A percentile compares a stretch with the other conserved stretches of the same genome.
Evolutionary conservation across 768 basidiomycete species (phyloP).

Genomic region (Suillus variegatus): DNA sequence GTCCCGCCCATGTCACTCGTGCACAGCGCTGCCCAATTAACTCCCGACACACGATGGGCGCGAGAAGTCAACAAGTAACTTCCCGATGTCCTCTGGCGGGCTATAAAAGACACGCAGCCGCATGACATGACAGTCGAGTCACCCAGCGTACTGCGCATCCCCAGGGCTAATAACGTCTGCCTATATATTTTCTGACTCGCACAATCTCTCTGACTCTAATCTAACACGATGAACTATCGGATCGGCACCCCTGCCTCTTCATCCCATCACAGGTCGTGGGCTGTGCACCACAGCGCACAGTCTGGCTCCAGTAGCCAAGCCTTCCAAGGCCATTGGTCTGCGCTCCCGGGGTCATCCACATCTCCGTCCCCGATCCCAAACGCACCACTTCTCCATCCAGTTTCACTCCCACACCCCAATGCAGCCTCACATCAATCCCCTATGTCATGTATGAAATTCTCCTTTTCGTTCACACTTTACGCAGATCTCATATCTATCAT

Average conservation of each 20-base stretch:
- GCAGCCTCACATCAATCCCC: slow-evolving; percentile 22
- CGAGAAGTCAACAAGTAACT: slow-evolving; percentile 14
- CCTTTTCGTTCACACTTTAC: background rate
- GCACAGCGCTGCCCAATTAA: background rate
- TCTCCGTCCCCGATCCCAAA: slow-evolving; percentile 25
- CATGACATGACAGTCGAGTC: slow-evolving; percentile 17
- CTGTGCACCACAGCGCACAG: slow-evolving; percentile 9
- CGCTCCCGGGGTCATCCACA: slow-evolving; percentile 10
- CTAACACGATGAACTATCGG: slow-evolving; percentile 20
- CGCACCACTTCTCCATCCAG: slow-evolving; percentile 26
- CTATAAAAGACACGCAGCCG: slow-evolving; percentile 28
- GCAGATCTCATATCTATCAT: slow-evolving; percentile 8
- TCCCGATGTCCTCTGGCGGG: slow-evolving; percentile 19
- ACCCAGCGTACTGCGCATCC: slow-evolving; percentile 16
- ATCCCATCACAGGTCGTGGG: slow-evolving; percentile 24
- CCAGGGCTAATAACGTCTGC: background rate
- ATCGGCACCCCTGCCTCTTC: slow-evolving; percentile 7
- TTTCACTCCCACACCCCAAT: slow-evolving; percentile 35
- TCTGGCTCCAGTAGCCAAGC: slow-evolving; percentile 4
- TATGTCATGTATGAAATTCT: slow-evolving; percentile 22
- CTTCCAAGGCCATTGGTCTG: slow-evolving; percentile 10
- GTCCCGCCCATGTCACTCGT: slow-evolving; percentile 27
- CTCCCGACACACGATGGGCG: background rate
- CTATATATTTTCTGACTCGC: background rate
- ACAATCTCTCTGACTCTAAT: slow-evolving; percentile 1